A percentile compares a stretch with the other conserved stretches of the same genome.
Evolutionary conservation across 2,329 filamentous ascomycete genomes (phyloP).

Genomic region (Epichloe sibirici): DNA sequence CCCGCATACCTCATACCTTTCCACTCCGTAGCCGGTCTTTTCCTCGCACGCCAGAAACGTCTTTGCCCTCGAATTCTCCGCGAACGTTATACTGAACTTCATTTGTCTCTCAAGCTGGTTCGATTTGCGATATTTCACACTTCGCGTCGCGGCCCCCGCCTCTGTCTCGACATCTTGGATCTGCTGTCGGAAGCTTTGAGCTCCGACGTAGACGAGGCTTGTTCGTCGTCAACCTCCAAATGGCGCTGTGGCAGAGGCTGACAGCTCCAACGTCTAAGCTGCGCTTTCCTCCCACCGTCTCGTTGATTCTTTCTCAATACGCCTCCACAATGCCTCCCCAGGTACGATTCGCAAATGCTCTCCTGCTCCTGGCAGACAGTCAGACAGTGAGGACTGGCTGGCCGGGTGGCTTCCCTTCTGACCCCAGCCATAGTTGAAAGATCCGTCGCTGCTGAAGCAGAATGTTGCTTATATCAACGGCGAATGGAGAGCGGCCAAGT

Average conservation of each 20-base stretch:
- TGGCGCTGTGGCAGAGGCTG: slow-evolving; percentile 21
- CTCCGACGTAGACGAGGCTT: neutral
- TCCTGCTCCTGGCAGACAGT: neutral
- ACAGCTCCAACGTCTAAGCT: slow-evolving; percentile 14
- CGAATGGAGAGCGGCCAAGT: slow-evolving; percentile 76
- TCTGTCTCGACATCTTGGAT: neutral
- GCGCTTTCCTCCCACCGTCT: slow-evolving; percentile 19
- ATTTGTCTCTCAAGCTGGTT: no score
- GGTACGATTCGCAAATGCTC: slow-evolving; percentile 14
- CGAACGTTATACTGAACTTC: neutral
- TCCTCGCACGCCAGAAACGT: no score
- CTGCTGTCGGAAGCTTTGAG: neutral
- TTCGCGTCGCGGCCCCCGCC: no score
- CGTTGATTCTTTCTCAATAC: slow-evolving; percentile 20
- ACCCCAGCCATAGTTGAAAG: slow-evolving; percentile 47
- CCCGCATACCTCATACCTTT: no score
- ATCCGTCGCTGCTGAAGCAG: slow-evolving; percentile 72
- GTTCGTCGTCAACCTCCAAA: slow-evolving; percentile 6
- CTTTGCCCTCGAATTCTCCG: neutral
- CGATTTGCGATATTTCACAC: no score
- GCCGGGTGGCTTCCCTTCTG: neutral
- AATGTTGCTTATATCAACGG: slow-evolving; percentile 80
- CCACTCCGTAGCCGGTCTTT: no score
- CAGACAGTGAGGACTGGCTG: neutral
- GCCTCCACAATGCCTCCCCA: slow-evolving; percentile 37